Evolutionary conservation across 352 stramenopile genomes (phyloP), one percentile per base, ranked within the genome.

Genomic region (Phytopythium sindhum): DNA sequence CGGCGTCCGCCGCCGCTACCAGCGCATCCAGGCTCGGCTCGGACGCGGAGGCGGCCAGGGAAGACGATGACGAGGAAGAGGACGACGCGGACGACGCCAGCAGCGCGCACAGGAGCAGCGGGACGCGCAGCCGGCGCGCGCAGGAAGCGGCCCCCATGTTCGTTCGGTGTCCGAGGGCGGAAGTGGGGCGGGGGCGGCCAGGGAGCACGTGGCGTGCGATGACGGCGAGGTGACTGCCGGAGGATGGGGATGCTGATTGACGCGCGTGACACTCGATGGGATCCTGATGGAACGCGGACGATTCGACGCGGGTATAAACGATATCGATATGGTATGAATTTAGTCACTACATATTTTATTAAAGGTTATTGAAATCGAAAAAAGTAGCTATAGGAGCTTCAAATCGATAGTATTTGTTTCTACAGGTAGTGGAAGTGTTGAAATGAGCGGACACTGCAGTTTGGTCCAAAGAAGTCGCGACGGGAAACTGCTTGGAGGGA

Each of bases 61-160:
- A 56, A 11, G 58, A 68, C 15, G 66, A 58, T 19, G 26, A 51
- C 0, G 61, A 60, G 0, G 54, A 35, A 10, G 65, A 60, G 39
- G 47, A 21, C n/a, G 33, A 28, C 14, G 31, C 52, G 0, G 29
- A 12, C 48, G 48, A 6, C 26, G 48, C 6, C 14, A 33, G 24
- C 26, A 55, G 48, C 12, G 48, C 26, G 26, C 48, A 23, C 48
- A 55, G 29, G 12, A 57, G 52, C 52, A 57, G 52, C 52, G 21
- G 29, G 19, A 57, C 17, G 15, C 15, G 51, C 51, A 37, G 28
- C 51, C 26, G 14, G 28, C 51, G 29, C 52, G 52, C 29, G 1
- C 19, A 29, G 19, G 21, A 0, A 19, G 31, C 8, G 29, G 28
- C 19, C n/a, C 8, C 10, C 52, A 55, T 55, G 48, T 4, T 24